Base-by-base conservation (phyloP, 108 stramenopile species). In the Conticribra guillardii region DNA sequence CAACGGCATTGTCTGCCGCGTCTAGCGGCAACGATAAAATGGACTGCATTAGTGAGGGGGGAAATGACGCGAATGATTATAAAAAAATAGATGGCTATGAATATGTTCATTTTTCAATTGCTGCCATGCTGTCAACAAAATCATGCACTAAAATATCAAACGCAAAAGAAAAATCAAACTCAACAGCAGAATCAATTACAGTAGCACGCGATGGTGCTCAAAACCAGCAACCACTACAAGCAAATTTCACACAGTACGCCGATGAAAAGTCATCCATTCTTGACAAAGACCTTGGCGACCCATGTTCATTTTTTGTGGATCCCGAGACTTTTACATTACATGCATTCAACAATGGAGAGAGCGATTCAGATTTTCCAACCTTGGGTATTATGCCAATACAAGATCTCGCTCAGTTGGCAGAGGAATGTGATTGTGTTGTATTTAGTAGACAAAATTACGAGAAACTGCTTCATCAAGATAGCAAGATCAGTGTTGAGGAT, bases 31-130 rank as follows among this genome's bases (percentile, higher is more conserved):
- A n/a, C n/a, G n/a, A n/a, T n/a, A n/a, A n/a, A n/a, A n/a, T n/a
- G n/a, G n/a, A n/a, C n/a, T n/a, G n/a, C n/a, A n/a, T n/a, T n/a
- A n/a, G n/a, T n/a, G n/a, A n/a, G n/a, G n/a, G n/a, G n/a, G n/a
- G n/a, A n/a, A n/a, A n/a, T n/a, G n/a, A n/a, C n/a, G n/a, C n/a
- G n/a, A n/a, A n/a, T n/a, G n/a, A n/a, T n/a, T n/a, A n/a, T n/a
- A n/a, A n/a, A n/a, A n/a, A n/a, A n/a, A n/a, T n/a, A n/a, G n/a
- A n/a, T 47, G 72, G 63, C 1, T 73, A 73, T 28, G 72, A 73
- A 37, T 41, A 73, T 46, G 26, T 73, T 37, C 72, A 73, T 41
- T 63, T 63, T 45, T 60, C 62, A 16, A 64, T 73, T 37, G 37
- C 63, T 3, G 19, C 44, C n/a, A 28, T 73, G 26, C 63, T 73